A percentile compares a stretch with the other conserved stretches of the same genome.
phyloP scores from a whole-genome alignment of 768 basidiomycete species.

The Boletus rufocinnamomeus region DNA sequence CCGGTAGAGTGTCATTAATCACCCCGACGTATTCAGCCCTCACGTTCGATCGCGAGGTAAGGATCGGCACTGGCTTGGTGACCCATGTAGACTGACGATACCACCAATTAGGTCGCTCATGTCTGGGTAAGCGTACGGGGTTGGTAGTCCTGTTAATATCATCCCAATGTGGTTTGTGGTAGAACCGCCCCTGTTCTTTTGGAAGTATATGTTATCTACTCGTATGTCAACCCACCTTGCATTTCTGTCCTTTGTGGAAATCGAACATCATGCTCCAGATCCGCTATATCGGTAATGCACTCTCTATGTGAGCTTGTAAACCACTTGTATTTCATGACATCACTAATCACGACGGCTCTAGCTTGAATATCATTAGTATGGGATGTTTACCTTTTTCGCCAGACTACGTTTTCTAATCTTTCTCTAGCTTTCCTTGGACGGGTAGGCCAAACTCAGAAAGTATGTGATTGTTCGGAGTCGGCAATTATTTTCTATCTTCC shows the following conservation, averaged over 20 bases:
- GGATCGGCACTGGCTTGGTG: background rate
- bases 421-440: constrained; percentile 19
- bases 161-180: background rate
- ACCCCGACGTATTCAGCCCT: constrained; percentile 6
- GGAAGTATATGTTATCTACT: constrained; percentile 25
- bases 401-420: background rate
- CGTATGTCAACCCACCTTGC: constrained; percentile 11
- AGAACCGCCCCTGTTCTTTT: constrained; percentile 12
- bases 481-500: background rate
- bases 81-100: background rate
- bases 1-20: background rate
- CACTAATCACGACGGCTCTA: background rate
- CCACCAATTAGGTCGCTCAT: constrained; percentile 14
- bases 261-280: constrained; percentile 9
- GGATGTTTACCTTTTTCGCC: rapidly evolving
- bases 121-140: constrained; percentile 20
- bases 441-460: constrained; percentile 3
- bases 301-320: constrained; percentile 19
- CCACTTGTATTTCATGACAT: background rate
- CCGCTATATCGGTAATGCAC: constrained; percentile 23
- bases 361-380: constrained; percentile 20
- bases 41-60: constrained; percentile 22
- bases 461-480: constrained; percentile 1
- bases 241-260: background rate
- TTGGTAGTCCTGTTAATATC: background rate